phyloP scores from a whole-genome alignment of 1,139 yeast species.

The Lipomyces yarrowii region DNA sequence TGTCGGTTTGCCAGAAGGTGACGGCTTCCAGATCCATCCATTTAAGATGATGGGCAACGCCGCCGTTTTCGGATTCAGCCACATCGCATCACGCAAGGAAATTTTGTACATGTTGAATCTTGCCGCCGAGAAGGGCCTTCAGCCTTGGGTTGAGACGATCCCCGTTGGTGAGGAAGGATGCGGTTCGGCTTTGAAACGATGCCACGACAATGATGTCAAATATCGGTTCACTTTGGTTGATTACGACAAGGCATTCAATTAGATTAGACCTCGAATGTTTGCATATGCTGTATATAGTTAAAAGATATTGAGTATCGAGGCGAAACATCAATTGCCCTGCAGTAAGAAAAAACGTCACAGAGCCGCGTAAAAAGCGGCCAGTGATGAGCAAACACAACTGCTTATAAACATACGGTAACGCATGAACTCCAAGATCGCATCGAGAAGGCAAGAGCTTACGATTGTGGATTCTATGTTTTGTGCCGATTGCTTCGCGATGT shows the following conservation, averaged over 20 bases:
- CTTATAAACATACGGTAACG: too few relatives aligned
- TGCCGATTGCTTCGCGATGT: not conserved
- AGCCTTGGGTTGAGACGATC: slow-evolving; percentile 33
- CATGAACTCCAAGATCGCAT: too few relatives aligned
- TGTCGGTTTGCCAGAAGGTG: slow-evolving; percentile 38
- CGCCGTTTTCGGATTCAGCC: slow-evolving; percentile 28
- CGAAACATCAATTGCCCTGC: too few relatives aligned
- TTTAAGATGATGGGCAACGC: slow-evolving; percentile 29
- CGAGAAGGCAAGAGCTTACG: not conserved
- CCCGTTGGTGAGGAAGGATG: slow-evolving; percentile 31
- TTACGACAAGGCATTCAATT: slow-evolving; percentile 47
- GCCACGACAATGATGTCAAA: slow-evolving; percentile 56
- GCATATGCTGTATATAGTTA: not conserved
- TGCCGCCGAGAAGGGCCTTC: slow-evolving; percentile 30
- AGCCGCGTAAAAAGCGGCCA: too few relatives aligned
- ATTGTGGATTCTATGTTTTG: not conserved
- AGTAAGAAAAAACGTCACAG: too few relatives aligned
- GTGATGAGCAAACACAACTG: too few relatives aligned
- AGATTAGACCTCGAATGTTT: slow-evolving; percentile 2
- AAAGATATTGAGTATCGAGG: too few relatives aligned
- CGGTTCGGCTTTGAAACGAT: slow-evolving; percentile 25
- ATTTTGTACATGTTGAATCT: slow-evolving; percentile 28
- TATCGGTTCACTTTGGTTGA: slow-evolving; percentile 66
- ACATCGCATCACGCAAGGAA: slow-evolving; percentile 33
- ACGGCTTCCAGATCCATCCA: slow-evolving; percentile 29